Evolutionary conservation across 176 grass and related monocot genomes (phyloP).

Genomic region (Panicum miliaceum): DNA sequence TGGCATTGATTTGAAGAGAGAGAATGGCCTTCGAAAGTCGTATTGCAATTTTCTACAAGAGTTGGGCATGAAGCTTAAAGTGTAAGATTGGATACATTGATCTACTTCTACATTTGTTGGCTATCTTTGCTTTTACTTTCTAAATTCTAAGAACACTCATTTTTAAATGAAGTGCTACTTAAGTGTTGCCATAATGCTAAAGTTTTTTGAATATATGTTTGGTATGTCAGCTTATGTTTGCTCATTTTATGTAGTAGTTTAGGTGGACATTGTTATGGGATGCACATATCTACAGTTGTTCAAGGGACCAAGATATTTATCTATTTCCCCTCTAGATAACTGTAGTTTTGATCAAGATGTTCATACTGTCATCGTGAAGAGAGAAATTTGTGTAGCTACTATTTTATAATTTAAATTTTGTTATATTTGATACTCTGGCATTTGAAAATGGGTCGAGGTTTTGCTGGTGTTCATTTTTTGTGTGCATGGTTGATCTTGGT

Average conservation of each 20-base stretch:
- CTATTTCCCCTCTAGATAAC: background rate
- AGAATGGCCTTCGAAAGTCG: conserved; percentile 72
- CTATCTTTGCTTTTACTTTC: background rate
- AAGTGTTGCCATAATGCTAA: background rate
- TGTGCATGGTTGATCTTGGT: conserved; percentile 6
- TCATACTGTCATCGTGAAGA: background rate
- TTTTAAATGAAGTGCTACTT: conserved; percentile 14
- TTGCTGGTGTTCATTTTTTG: background rate
- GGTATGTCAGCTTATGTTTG: conserved; percentile 13
- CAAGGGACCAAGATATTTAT: background rate
- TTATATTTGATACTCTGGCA: background rate
- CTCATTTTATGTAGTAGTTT: conserved; percentile 18
- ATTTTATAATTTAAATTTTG: conserved; percentile 15
- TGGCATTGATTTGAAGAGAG: conserved; percentile 91
- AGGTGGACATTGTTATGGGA: background rate
- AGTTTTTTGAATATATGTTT: background rate
- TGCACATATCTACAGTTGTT: background rate
- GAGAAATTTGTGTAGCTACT: background rate
- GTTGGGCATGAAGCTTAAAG: conserved; percentile 94
- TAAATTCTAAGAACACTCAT: conserved; percentile 7
- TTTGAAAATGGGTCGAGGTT: conserved; percentile 1
- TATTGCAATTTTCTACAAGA: conserved; percentile 93
- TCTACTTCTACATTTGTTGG: conserved; percentile 8
- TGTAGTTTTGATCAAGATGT: background rate
- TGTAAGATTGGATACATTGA: conserved; percentile 67